A percentile compares a stretch with the other conserved stretches of the same genome.
phyloP scores from a whole-genome alignment of 495 filamentous ascomycete species.

The Pseudevernia furfuracea region DNA sequence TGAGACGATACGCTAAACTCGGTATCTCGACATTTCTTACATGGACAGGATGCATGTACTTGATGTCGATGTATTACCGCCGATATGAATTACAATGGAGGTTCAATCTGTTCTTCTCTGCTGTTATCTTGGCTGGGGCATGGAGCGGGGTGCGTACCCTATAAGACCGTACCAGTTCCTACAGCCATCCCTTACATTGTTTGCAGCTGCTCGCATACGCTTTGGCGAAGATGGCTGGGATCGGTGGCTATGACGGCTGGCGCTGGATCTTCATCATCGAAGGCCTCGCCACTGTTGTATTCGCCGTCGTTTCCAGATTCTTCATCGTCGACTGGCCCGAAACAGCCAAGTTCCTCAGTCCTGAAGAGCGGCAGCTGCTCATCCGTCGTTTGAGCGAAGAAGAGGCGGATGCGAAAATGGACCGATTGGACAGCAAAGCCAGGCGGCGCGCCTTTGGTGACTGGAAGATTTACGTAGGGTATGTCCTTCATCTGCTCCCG shows the following conservation, averaged over 20 bases:
- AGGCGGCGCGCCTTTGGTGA: constrained; percentile 43
- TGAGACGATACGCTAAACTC: constrained; percentile 21
- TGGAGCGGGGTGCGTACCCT: constrained; percentile 46
- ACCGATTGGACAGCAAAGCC: constrained; percentile 40
- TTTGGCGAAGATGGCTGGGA: constrained; percentile 47
- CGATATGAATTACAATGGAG: constrained; percentile 54
- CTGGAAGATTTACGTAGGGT: constrained; percentile 51
- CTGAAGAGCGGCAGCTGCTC: constrained; percentile 40
- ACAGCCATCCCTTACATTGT: constrained; percentile 12
- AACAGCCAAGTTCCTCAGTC: constrained; percentile 41
- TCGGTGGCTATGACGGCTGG: constrained; percentile 42
- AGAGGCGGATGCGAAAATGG: constrained; percentile 39
- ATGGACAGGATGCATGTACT: constrained; percentile 36
- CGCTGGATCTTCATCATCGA: constrained; percentile 68
- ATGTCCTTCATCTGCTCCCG: not conserved
- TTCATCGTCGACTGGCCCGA: constrained; percentile 53
- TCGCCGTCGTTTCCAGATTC: constrained; percentile 42
- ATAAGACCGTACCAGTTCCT: not conserved
- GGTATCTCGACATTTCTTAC: not conserved
- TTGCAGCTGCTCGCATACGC: constrained; percentile 51
- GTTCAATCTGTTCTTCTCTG: constrained; percentile 51
- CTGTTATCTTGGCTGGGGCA: constrained; percentile 50
- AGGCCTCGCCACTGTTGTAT: constrained; percentile 43
- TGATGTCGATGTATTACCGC: constrained; percentile 57
- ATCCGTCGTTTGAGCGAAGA: constrained; percentile 39